Conservation (phyloP, 2,329 filamentous ascomycete genomes). For the Neofusicoccum sp. region DNA sequence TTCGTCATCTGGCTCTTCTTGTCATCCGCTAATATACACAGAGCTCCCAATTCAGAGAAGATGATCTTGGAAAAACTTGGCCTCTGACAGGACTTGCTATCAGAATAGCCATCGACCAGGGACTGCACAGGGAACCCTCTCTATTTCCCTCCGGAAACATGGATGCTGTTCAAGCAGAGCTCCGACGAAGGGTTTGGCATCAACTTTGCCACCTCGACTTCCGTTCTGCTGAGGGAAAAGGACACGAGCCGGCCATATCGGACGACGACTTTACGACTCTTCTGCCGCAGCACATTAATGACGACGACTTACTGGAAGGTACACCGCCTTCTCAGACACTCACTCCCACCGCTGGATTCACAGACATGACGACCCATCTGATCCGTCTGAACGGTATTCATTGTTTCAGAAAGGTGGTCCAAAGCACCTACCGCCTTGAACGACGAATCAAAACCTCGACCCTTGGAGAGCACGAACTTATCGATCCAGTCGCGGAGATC, state of each 20-base stretch:
- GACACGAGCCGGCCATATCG: slow-evolving; percentile 36
- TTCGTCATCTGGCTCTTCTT: neutral
- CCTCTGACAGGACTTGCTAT: slow-evolving; percentile 37
- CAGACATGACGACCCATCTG: slow-evolving; percentile 34
- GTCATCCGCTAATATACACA: neutral
- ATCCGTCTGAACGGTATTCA: slow-evolving; percentile 34
- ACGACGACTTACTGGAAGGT: slow-evolving; percentile 37
- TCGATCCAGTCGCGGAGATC: slow-evolving; percentile 31
- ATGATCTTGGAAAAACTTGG: slow-evolving; percentile 41
- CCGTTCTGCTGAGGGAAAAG: slow-evolving; percentile 38
- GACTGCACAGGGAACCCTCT: slow-evolving; percentile 39
- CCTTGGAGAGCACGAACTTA: neutral
- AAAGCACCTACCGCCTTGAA: slow-evolving; percentile 38
- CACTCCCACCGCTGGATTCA: slow-evolving; percentile 29
- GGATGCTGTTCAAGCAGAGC: slow-evolving; percentile 37
- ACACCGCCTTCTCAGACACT: slow-evolving; percentile 22
- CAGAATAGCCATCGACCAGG: slow-evolving; percentile 37
- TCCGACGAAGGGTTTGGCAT: slow-evolving; percentile 38
- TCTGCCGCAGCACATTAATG: slow-evolving; percentile 37
- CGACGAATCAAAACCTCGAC: slow-evolving; percentile 26
- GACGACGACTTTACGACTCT: slow-evolving; percentile 39
- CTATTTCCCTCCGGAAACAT: slow-evolving; percentile 37
- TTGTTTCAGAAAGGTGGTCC: slow-evolving; percentile 33
- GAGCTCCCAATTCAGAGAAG: slow-evolving; percentile 37
- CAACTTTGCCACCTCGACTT: slow-evolving; percentile 38